Evolutionary conservation across 73 alveolate genomes (phyloP).

Genomic region (Breviolum minutum): DNA sequence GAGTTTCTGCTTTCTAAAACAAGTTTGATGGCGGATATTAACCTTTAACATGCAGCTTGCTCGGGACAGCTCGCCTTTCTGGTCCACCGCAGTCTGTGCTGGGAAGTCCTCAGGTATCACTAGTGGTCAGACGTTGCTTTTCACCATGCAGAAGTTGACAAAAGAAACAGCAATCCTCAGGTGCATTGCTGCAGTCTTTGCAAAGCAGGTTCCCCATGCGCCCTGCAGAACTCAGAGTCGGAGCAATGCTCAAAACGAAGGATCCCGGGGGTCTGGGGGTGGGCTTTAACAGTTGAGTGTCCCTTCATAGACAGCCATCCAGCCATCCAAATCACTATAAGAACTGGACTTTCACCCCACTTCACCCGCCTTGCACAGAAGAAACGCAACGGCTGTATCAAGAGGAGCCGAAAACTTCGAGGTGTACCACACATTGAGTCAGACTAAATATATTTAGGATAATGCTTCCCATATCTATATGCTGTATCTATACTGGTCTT

Average conservation of each 20-base stretch:
- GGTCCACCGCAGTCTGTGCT: not conserved
- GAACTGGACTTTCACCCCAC: not conserved
- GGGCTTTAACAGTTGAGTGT: too few relatives aligned
- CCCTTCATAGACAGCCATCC: too few relatives aligned
- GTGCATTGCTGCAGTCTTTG: constrained; percentile 90
- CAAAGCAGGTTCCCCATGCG: constrained; percentile 87
- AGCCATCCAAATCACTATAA: too few relatives aligned
- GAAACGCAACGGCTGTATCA: constrained; percentile 4
- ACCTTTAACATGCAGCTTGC: not conserved
- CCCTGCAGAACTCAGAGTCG: not conserved
- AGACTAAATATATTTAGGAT: not conserved
- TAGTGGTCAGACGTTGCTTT: not conserved
- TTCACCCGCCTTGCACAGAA: constrained; percentile 1
- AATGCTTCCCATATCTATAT: too few relatives aligned
- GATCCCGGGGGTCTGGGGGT: too few relatives aligned
- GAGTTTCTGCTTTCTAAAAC: too few relatives aligned
- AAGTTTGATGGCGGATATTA: too few relatives aligned
- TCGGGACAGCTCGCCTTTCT: not conserved
- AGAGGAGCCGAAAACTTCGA: not conserved
- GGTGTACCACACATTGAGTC: not conserved
- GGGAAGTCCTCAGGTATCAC: not conserved
- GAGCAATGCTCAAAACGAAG: too few relatives aligned
- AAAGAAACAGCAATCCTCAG: constrained; percentile 15
- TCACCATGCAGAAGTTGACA: not conserved
- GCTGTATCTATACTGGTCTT: too few relatives aligned